Base-by-base conservation (phyloP, 2,329 filamentous ascomycete species). In the Orbilia javanica region DNA sequence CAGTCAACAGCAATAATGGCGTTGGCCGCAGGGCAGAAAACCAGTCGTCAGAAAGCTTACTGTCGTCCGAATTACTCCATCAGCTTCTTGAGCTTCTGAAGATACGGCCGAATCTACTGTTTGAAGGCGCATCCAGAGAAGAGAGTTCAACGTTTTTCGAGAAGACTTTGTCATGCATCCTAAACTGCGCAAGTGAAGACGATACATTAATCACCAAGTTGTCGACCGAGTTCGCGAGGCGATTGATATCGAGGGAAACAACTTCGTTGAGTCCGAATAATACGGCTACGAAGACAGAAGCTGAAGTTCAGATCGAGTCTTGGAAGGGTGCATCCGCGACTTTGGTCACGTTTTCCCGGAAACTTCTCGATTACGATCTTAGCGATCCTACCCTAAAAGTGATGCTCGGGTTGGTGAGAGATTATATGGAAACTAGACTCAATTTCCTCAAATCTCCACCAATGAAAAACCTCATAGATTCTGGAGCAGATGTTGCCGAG, bases 401-500 rank as follows among this genome's bases (percentile, higher is more conserved):
- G 46, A 80, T 82, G 81, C 55, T 82, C 50, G 80, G 80, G 44
- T 63, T 82, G 42, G 80, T 82, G 39, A 80, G 81, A 36, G 80
- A 80, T 42, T 81, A 82, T 64, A 80, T 82, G 27, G 80, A 81
- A 29, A 81, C 80, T n/a, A 74, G 81, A 34, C 79, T 82, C 8
- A 42, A 76, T 44, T 79, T 63, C 25, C 75, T 80, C 55, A 79
- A 68, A 39, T 73, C 66, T 11, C 55, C 55, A 27, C 31, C 55
- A 8, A 80, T 76, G 70, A 79, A 90, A 87, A 88, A 89, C 76
- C 82, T 91, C 39, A 86, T 86, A 11, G 86, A 88, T 52, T 82
- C 89, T 7, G 84, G 87, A 0, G 86, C 87, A 50, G 89, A 90
- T 50, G 85, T 89, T 20, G 83, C 86, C 0, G 88, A 91, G 80